Evolutionary conservation across 176 grass and related monocot species (phyloP).

Genomic region (Rhynchospora pubera): DNA sequence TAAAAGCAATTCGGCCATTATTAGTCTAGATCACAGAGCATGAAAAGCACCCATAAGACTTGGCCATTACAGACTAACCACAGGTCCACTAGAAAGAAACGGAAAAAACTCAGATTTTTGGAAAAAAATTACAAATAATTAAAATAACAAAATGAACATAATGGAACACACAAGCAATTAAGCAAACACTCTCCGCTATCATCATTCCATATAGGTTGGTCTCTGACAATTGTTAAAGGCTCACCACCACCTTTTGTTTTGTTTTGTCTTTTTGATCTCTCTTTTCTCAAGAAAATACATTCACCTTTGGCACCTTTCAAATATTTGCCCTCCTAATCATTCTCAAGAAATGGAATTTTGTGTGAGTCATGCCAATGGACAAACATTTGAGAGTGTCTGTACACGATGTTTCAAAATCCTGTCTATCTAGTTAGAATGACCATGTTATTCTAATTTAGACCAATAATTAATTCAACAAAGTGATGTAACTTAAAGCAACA

Average conservation of each 20-base stretch:
- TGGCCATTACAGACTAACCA: too few species aligned
- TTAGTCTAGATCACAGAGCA: too few species aligned
- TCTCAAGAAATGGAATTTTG: not conserved
- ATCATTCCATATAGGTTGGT: not conserved
- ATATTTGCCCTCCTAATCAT: not conserved
- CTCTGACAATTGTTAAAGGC: not conserved
- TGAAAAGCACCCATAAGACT: too few species aligned
- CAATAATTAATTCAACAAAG: not conserved
- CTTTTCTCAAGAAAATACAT: not conserved
- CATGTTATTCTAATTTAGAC: not conserved
- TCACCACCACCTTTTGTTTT: not conserved
- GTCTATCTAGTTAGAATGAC: not conserved
- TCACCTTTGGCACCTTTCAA: not conserved
- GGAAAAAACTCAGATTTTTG: too few species aligned
- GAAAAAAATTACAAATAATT: not conserved
- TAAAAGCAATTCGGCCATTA: too few species aligned
- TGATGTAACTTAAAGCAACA: too few species aligned
- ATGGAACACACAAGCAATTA: not conserved
- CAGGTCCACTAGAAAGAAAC: too few species aligned
- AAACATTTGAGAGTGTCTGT: not conserved
- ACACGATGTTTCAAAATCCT: not conserved
- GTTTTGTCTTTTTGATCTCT: not conserved
- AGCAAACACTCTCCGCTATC: not conserved
- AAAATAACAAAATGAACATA: not conserved
- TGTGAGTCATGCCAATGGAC: not conserved